Evolutionary conservation across 2,329 filamentous ascomycete genomes (phyloP).

Genomic region (Eutypella sp.): DNA sequence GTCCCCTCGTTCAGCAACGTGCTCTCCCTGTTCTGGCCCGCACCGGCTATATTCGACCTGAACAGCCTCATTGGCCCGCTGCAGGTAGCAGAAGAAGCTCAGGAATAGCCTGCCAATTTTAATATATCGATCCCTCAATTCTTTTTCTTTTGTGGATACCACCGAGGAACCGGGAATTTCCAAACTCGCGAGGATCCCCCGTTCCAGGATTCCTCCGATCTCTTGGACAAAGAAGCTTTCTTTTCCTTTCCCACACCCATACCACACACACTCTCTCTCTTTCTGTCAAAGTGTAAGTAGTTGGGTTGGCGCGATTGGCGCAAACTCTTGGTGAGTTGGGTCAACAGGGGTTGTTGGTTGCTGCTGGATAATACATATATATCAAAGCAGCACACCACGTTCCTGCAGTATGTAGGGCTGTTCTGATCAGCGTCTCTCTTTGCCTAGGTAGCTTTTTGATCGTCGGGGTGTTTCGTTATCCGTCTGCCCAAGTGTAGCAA

Average conservation of each 20-base stretch:
- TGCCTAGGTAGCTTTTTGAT: not conserved
- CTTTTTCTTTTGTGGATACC: not conserved
- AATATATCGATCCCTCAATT: conserved; percentile 23
- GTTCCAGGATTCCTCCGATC: not conserved
- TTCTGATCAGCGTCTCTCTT: not conserved
- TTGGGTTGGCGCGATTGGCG: no score
- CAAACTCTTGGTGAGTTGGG: not conserved
- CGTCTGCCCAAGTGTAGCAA: not conserved
- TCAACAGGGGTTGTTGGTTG: not conserved
- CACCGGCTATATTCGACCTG: conserved; percentile 24
- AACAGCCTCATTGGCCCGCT: conserved; percentile 10
- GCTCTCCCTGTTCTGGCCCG: conserved; percentile 18
- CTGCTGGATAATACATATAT: not conserved
- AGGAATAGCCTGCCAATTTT: conserved; percentile 19
- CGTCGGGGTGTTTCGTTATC: not conserved
- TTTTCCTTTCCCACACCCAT: no score
- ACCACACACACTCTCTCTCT: no score
- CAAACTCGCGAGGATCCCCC: not conserved
- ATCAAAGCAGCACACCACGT: not conserved
- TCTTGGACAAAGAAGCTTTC: not conserved
- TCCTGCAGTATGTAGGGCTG: not conserved
- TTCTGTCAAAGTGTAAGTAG: no score
- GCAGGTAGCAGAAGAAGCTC: conserved; percentile 19
- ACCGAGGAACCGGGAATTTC: not conserved
- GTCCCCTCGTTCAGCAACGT: conserved; percentile 19